Evolutionary conservation across 306 rosid genomes (phyloP).

Genomic region (Vigna nakashimae): DNA sequence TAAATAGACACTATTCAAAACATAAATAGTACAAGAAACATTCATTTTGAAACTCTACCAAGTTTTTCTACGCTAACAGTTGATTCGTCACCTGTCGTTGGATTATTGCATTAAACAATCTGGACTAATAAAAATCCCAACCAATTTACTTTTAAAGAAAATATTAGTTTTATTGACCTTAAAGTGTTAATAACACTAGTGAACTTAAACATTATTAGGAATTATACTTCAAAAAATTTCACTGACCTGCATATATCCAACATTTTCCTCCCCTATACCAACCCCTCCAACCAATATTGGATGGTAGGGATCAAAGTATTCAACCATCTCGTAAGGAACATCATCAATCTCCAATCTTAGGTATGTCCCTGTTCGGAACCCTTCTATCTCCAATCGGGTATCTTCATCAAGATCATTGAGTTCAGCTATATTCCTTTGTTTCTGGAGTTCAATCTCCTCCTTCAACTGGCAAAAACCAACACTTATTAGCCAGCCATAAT

Average conservation of each 20-base stretch:
- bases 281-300: constrained; percentile 92
- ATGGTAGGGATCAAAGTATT: constrained; percentile 84
- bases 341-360: constrained; percentile 87
- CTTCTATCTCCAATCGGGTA: constrained; percentile 81
- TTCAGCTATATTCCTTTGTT: constrained; percentile 87
- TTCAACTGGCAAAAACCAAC: constrained; percentile 64
- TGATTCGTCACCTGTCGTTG: not conserved
- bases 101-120: constrained; percentile 35
- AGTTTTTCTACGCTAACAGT: not conserved
- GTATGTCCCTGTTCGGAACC: constrained; percentile 86
- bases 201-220: constrained; percentile 27
- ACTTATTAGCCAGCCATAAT: constrained; percentile 34
- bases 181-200: constrained; percentile 4
- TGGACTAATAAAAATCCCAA: constrained; percentile 27
- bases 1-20: constrained; percentile 1
- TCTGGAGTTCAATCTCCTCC: constrained; percentile 80
- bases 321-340: constrained; percentile 90
- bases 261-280: constrained; percentile 89
- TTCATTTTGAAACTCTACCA: constrained; percentile 14
- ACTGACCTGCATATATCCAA: constrained; percentile 96
- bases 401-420: constrained; percentile 86
- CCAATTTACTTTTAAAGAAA: constrained; percentile 3
- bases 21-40: not conserved
- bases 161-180: constrained; percentile 17
- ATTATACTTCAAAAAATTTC: not conserved